phyloP scores from a whole-genome alignment of 805 yeast genomes.

The Martiniozyma abietophila region DNA sequence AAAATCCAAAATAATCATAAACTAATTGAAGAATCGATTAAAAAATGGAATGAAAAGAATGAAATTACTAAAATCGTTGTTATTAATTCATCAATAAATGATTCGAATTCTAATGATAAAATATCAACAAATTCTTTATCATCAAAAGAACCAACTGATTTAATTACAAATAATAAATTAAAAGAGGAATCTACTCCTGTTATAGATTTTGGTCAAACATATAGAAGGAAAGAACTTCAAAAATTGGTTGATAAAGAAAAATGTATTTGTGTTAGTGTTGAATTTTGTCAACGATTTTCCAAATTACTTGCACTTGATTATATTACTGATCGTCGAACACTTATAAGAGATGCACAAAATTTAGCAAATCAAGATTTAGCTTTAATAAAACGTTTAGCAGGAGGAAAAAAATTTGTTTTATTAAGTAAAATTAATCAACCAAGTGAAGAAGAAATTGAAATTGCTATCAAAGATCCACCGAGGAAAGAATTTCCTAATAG shows the following conservation, averaged over 20 bases:
- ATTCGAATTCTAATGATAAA: background rate
- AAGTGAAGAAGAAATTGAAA: conserved; percentile 9
- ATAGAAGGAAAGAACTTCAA: conserved; percentile 22
- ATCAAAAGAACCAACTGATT: background rate
- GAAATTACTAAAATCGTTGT: background rate
- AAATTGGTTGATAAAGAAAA: conserved; percentile 37
- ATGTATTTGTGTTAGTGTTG: conserved; percentile 33
- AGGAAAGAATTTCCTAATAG: conserved; percentile 2
- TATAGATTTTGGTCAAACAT: conserved; percentile 23
- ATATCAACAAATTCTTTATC: background rate
- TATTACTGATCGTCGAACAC: conserved; percentile 45
- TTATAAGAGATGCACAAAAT: conserved; percentile 33
- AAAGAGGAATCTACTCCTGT: conserved; percentile 8
- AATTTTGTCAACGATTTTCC: conserved; percentile 33
- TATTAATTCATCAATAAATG: background rate
- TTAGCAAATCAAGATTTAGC: conserved; percentile 26
- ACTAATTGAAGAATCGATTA: background rate
- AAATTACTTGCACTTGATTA: conserved; percentile 30
- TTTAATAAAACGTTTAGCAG: conserved; percentile 8
- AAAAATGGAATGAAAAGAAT: conserved; percentile 1
- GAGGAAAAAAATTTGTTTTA: conserved; percentile 9
- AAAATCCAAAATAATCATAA: background rate
- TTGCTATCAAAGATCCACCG: conserved; percentile 2
- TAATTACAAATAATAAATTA: too few relatives aligned
- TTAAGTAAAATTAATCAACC: conserved; percentile 14